phyloP scores from a whole-genome alignment of 192 early-diverging fungal species.

The Tieghemiomyces parasiticus region DNA sequence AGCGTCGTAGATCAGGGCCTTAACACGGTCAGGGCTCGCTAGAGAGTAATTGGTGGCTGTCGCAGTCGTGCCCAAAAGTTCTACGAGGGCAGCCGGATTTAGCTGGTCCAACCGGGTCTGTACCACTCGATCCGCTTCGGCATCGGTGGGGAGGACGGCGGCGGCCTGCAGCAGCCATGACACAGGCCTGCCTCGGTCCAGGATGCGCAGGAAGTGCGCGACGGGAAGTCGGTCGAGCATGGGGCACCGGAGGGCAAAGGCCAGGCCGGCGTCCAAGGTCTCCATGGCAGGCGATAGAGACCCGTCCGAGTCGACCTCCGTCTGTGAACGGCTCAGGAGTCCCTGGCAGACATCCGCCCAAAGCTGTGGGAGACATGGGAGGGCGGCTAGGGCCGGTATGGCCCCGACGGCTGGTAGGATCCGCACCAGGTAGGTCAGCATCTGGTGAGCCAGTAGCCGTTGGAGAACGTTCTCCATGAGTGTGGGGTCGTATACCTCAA shows the following conservation, averaged over 20 bases:
- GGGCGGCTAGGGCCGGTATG: slow-evolving; percentile 16
- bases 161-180: no score
- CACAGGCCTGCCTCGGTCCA: neutral
- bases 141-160: no score
- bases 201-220: neutral
- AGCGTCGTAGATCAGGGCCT: neutral
- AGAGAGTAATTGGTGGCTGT: neutral
- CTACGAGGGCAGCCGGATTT: neutral
- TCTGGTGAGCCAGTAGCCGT: slow-evolving; percentile 20
- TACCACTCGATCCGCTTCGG: no score
- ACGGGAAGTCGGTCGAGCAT: neutral
- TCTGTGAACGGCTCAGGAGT: neutral
- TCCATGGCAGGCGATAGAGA: neutral
- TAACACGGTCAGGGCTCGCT: neutral
- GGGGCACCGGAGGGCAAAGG: neutral
- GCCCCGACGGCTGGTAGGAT: slow-evolving; percentile 29
- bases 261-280: neutral
- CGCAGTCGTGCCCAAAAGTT: neutral
- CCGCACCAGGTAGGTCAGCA: slow-evolving; percentile 33
- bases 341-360: neutral
- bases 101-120: neutral
- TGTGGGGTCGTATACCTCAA: slow-evolving; percentile 36
- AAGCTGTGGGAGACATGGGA: neutral
- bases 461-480: slow-evolving; percentile 44
- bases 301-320: neutral